Evolutionary conservation across 1,284 basidiomycete species (phyloP).

Genomic region (Trametes polyzona): DNA sequence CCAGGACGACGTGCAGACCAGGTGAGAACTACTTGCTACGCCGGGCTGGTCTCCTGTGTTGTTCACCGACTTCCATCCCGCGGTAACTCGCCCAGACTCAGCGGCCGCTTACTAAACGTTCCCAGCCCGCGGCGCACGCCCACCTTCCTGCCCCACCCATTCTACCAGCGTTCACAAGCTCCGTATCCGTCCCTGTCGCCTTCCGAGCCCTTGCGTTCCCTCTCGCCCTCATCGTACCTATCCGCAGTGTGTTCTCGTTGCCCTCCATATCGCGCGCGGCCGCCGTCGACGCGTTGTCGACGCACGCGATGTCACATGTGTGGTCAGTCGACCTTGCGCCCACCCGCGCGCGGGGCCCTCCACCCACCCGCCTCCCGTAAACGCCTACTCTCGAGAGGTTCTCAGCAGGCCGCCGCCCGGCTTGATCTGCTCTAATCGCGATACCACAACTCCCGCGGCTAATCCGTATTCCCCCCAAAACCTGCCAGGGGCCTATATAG

Average conservation of each 20-base stretch:
- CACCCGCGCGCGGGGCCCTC: neutral
- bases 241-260: neutral
- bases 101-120: conserved; percentile 6
- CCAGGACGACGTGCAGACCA: neutral
- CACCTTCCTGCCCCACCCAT: neutral
- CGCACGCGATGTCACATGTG: conserved; percentile 8
- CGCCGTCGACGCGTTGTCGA: neutral
- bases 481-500: conserved; percentile 10
- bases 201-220: neutral
- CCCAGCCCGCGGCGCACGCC: conserved; percentile 16
- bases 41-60: neutral
- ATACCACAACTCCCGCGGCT: conserved; percentile 16
- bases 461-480: conserved; percentile 9
- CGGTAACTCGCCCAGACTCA: neutral
- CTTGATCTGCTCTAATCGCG: conserved; percentile 18
- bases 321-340: conserved; percentile 9
- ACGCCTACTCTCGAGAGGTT: conserved; percentile 4
- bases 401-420: conserved; percentile 18
- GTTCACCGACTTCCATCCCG: neutral
- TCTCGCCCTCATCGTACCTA: neutral
- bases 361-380: neutral
- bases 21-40: neutral
- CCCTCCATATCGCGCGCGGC: neutral
- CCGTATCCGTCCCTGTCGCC: neutral
- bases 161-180: conserved; percentile 2